Conservation (phyloP, 495 filamentous ascomycete genomes). For the Lasiosphaeria ovina region DNA sequence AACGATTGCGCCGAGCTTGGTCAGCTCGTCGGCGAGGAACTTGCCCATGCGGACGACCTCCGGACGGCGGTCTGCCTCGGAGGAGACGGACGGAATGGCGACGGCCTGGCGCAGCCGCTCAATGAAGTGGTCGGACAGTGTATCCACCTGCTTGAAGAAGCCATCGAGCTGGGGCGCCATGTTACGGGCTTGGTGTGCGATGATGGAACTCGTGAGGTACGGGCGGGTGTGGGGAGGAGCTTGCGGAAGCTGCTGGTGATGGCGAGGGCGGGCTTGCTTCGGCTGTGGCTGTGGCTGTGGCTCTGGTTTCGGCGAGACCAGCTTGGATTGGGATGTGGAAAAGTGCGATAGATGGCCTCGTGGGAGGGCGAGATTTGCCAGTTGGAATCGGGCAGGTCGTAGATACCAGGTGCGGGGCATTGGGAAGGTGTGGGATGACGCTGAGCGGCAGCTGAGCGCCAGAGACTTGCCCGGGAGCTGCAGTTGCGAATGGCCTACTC, state of each 20-base stretch:
- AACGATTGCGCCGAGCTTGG: constrained; percentile 78
- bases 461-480: not conserved
- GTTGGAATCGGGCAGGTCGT: constrained; percentile 31
- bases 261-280: constrained; percentile 5
- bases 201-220: constrained; percentile 47
- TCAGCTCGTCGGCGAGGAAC: constrained; percentile 80
- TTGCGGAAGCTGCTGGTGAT: not conserved
- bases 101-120: constrained; percentile 89
- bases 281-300: not conserved
- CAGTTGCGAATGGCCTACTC: not conserved
- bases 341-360: not conserved
- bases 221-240: constrained; percentile 20
- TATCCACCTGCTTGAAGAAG: constrained; percentile 88
- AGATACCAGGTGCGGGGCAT: constrained; percentile 42
- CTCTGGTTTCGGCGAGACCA: not conserved
- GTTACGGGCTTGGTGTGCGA: constrained; percentile 55
- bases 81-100: constrained; percentile 92
- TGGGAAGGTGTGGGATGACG: constrained; percentile 6
- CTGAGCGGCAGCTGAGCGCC: constrained; percentile 4
- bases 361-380: constrained; percentile 1
- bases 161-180: constrained; percentile 83
- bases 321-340: not conserved
- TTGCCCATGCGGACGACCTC: constrained; percentile 97
- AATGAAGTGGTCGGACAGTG: constrained; percentile 77
- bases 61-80: constrained; percentile 79